Percentiles rank a stretch among this genome's conserved stretches.
phyloP scores from a whole-genome alignment of 805 yeast species.

The Lachancea kluyveri region DNA sequence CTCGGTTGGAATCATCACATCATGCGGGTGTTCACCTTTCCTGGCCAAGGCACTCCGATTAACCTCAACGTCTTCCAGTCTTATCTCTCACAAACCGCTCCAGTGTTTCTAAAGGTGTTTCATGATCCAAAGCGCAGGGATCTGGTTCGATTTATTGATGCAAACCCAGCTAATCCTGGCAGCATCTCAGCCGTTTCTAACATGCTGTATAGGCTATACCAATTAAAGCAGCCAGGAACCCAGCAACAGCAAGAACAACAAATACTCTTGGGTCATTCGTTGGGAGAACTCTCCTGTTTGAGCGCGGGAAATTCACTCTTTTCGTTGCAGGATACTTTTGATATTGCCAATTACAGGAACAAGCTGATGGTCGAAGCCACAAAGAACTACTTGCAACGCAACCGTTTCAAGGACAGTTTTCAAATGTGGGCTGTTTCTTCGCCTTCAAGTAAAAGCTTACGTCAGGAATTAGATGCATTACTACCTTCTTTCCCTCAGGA shows the following conservation, averaged over 20 bases:
- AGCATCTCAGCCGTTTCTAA: constrained; percentile 29
- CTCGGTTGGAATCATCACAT: too few species aligned
- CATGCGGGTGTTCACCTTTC: constrained; percentile 29
- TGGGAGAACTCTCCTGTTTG: constrained; percentile 31
- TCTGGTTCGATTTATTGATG: constrained; percentile 17
- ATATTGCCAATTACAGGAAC: constrained; percentile 29
- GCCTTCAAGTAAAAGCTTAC: constrained; percentile 22
- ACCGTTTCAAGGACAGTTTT: constrained; percentile 21
- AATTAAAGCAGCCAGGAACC: constrained; percentile 1
- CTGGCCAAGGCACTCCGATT: constrained; percentile 32
- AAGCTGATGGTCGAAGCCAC: constrained; percentile 29
- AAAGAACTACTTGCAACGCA: constrained; percentile 21
- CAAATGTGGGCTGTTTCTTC: constrained; percentile 31
- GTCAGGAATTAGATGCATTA: constrained; percentile 17
- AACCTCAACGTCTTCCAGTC: constrained; percentile 20
- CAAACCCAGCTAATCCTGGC: constrained; percentile 27
- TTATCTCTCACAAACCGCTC: constrained; percentile 19
- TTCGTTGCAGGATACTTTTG: constrained; percentile 22
- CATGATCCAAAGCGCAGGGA: constrained; percentile 19
- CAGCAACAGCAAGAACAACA: constrained; percentile 3
- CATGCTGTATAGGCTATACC: constrained; percentile 14
- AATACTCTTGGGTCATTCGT: constrained; percentile 29
- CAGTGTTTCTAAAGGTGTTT: constrained; percentile 14
- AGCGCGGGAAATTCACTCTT: constrained; percentile 24
- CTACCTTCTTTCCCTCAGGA: constrained; percentile 8